A percentile compares a stretch with the other conserved stretches of the same genome.
These are phyloP conservation scores for Paulownia fortunei DNA, from an alignment of 257 asterid genomes.

Conservation along the genomic window DNA sequence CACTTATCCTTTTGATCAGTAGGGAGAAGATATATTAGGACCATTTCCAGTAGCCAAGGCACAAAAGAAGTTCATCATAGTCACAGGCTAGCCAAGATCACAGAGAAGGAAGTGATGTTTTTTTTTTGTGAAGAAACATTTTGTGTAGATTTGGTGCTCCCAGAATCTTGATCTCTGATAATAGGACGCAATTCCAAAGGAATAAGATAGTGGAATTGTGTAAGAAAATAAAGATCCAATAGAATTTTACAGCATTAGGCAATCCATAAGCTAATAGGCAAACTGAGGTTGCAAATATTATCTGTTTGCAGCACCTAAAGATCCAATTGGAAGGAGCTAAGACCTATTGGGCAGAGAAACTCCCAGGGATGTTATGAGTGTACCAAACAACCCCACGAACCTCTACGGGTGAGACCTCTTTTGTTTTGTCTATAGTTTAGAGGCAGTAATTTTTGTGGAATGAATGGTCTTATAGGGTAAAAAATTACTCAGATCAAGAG, in stretches of 20 bases:
- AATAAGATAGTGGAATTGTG: neutral
- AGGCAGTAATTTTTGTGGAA: too few relatives aligned
- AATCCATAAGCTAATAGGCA: neutral
- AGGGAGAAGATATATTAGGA: neutral
- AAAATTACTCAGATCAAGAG: too few relatives aligned
- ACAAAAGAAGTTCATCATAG: neutral
- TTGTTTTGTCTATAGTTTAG: too few relatives aligned
- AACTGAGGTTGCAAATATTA: neutral
- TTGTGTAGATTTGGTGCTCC: neutral
- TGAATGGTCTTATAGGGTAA: too few relatives aligned
- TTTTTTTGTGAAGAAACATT: neutral
- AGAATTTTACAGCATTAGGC: neutral
- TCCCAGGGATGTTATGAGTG: too few relatives aligned
- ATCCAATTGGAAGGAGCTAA: neutral
- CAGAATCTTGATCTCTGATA: neutral
- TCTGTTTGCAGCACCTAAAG: neutral
- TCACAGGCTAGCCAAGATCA: neutral
- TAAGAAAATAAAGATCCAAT: neutral
- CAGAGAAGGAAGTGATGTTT: neutral
- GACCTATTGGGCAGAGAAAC: neutral
- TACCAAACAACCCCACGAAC: too few relatives aligned
- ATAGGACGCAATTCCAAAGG: neutral
- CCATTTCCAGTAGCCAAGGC: neutral
- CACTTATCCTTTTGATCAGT: too few relatives aligned
- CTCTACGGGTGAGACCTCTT: too few relatives aligned